Conservation (phyloP, 345 rosid genomes). For the Hibiscus syriacus region DNA sequence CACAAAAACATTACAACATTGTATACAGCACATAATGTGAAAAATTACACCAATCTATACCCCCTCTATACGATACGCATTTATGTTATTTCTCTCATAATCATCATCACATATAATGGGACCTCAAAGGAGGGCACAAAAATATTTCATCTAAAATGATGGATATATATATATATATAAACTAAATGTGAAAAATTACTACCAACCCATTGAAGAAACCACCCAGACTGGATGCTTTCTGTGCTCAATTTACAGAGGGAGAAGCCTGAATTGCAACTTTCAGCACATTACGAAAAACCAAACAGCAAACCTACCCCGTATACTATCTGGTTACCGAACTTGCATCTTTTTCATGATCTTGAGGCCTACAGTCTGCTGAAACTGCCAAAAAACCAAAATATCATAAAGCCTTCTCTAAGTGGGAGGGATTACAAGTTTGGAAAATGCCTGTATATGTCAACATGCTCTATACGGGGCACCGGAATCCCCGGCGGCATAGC, state of each 20-base stretch:
- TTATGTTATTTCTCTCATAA: slow-evolving; percentile 7
- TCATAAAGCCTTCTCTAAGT: slow-evolving; percentile 27
- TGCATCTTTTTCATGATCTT: slow-evolving; percentile 17
- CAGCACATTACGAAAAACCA: slow-evolving; percentile 17
- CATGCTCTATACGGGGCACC: slow-evolving; percentile 44
- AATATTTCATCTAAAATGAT: slow-evolving; percentile 26
- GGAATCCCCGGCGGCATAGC: slow-evolving; percentile 30
- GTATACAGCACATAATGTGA: slow-evolving; percentile 20
- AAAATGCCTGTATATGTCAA: slow-evolving; percentile 26
- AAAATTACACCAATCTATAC: slow-evolving; percentile 35
- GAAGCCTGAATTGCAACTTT: slow-evolving; percentile 17
- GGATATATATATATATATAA: slow-evolving; percentile 4
- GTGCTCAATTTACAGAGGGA: slow-evolving; percentile 47
- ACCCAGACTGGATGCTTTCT: slow-evolving; percentile 13
- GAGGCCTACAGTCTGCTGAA: slow-evolving; percentile 21
- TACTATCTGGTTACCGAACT: slow-evolving; percentile 26
- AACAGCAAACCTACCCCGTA: slow-evolving; percentile 18
- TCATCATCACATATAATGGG: slow-evolving; percentile 25
- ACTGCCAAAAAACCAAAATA: slow-evolving; percentile 9
- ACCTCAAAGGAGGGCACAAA: slow-evolving; percentile 10
- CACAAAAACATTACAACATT: slow-evolving; percentile 30
- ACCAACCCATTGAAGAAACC: slow-evolving; percentile 24
- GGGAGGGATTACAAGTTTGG: slow-evolving; percentile 17
- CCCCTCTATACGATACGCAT: slow-evolving; percentile 39
- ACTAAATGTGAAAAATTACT: slow-evolving; percentile 35